Evolutionary conservation across 2,329 filamentous ascomycete genomes (phyloP).

Genomic region (Hymenoscyphus albidus): DNA sequence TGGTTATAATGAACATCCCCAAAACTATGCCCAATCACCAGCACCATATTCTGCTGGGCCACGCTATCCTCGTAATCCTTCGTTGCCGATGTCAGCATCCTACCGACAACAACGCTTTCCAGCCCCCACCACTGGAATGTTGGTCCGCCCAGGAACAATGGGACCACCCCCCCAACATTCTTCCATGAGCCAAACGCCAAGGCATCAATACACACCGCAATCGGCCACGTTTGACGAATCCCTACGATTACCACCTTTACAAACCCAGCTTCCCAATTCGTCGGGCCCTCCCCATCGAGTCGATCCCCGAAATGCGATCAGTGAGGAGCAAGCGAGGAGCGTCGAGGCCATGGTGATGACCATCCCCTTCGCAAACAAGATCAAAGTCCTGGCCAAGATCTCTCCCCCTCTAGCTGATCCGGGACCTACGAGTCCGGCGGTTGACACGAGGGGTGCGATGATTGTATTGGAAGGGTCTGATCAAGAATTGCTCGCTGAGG

Average conservation of each 20-base stretch:
- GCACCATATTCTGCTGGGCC: slow-evolving; percentile 32
- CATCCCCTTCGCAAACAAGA: slow-evolving; percentile 70
- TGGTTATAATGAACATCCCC: slow-evolving; percentile 48
- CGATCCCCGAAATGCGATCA: slow-evolving; percentile 32
- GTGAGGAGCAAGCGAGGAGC: slow-evolving; percentile 41
- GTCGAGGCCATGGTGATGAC: slow-evolving; percentile 71
- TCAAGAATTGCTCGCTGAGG: slow-evolving; percentile 44
- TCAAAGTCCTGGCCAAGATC: slow-evolving; percentile 72
- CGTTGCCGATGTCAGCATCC: slow-evolving; percentile 33
- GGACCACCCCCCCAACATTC: slow-evolving; percentile 31
- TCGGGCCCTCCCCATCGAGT: slow-evolving; percentile 37
- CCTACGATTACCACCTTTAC: slow-evolving; percentile 35
- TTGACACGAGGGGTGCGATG: slow-evolving; percentile 65
- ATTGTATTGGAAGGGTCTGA: slow-evolving; percentile 79
- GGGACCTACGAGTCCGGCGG: slow-evolving; percentile 34
- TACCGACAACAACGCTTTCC: slow-evolving; percentile 39
- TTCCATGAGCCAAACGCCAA: slow-evolving; percentile 27
- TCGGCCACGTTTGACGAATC: slow-evolving; percentile 33
- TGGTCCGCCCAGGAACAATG: slow-evolving; percentile 28
- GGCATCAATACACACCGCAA: slow-evolving; percentile 27
- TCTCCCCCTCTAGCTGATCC: slow-evolving; percentile 59
- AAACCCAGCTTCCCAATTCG: slow-evolving; percentile 34
- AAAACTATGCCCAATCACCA: slow-evolving; percentile 40
- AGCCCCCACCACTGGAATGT: slow-evolving; percentile 23
- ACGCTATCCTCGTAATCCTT: slow-evolving; percentile 23